Percentiles rank a stretch among this genome's conserved stretches.
phyloP scores from a whole-genome alignment of 2,329 filamentous ascomycete species.

The Ascosphaera aggregata region DNA sequence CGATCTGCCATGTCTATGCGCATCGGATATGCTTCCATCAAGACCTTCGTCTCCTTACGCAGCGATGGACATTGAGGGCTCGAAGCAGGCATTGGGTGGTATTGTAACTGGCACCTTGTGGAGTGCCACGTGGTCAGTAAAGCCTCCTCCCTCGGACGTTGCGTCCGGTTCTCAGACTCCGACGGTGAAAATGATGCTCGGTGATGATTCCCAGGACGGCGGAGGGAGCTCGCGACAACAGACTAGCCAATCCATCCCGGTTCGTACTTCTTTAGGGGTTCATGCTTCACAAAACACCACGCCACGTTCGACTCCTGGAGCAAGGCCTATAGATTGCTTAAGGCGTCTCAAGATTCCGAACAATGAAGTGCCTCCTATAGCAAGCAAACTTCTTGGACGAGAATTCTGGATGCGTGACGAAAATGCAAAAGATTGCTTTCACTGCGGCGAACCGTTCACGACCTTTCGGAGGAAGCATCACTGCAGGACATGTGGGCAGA shows the following conservation, averaged over 20 bases:
- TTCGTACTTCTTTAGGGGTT: background rate
- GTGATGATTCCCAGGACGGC: background rate
- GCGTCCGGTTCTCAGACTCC: background rate
- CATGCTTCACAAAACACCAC: background rate
- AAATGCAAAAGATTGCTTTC: slow-evolving; percentile 91
- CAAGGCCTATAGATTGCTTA: slow-evolving; percentile 1
- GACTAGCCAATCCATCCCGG: background rate
- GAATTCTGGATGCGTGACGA: slow-evolving; percentile 99
- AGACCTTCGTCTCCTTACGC: background rate
- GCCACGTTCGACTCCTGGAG: background rate
- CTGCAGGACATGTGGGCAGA: slow-evolving; percentile 86
- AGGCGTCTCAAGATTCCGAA: slow-evolving; percentile 8
- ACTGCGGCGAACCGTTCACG: slow-evolving; percentile 72
- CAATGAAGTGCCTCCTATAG: slow-evolving; percentile 36
- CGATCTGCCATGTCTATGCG: background rate
- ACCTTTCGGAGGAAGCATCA: slow-evolving; percentile 94
- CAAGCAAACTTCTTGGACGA: slow-evolving; percentile 70
- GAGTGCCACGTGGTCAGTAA: background rate
- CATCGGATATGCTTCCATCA: background rate
- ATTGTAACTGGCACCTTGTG: background rate
- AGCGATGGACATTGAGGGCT: background rate
- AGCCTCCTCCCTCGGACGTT: background rate
- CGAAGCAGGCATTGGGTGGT: background rate
- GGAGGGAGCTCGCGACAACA: background rate
- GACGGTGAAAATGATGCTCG: background rate